Conservation (phyloP, 306 rosid species). For the Prunus fruticosa region DNA sequence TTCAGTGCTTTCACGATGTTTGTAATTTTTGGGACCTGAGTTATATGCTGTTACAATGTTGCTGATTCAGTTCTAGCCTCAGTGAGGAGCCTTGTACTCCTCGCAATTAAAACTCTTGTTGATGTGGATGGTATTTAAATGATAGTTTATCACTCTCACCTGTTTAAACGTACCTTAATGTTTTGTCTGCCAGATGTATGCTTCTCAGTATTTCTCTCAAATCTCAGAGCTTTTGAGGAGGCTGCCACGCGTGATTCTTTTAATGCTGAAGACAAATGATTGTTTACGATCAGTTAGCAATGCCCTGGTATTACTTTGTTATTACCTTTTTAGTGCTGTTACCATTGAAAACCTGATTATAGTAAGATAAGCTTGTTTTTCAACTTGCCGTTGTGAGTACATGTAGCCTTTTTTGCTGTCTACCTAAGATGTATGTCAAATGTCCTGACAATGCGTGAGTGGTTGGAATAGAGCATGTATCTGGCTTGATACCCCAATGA, state of each 20-base stretch:
- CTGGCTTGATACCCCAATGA: neutral
- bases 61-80: neutral
- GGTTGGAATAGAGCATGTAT: conserved; percentile 11
- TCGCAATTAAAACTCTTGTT: conserved; percentile 4
- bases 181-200: conserved; percentile 72
- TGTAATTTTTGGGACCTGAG: neutral
- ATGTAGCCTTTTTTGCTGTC: neutral
- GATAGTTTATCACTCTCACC: neutral
- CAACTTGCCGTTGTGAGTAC: neutral
- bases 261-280: conserved; percentile 98
- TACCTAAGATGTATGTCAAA: conserved; percentile 11
- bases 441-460: neutral
- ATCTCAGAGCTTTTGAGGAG: conserved; percentile 91
- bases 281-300: conserved; percentile 90
- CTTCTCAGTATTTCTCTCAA: conserved; percentile 84
- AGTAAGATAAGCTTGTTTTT: neutral
- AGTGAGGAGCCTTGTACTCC: neutral
- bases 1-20: neutral
- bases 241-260: conserved; percentile 85
- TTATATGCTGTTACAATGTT: neutral
- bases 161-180: conserved; percentile 15
- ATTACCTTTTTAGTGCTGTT: conserved; percentile 11
- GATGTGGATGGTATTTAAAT: conserved; percentile 12
- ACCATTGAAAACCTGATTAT: neutral
- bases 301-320: conserved; percentile 57